Conservation (phyloP, 1,284 basidiomycete species). For the Exobasidium cylindrosporum region DNA sequence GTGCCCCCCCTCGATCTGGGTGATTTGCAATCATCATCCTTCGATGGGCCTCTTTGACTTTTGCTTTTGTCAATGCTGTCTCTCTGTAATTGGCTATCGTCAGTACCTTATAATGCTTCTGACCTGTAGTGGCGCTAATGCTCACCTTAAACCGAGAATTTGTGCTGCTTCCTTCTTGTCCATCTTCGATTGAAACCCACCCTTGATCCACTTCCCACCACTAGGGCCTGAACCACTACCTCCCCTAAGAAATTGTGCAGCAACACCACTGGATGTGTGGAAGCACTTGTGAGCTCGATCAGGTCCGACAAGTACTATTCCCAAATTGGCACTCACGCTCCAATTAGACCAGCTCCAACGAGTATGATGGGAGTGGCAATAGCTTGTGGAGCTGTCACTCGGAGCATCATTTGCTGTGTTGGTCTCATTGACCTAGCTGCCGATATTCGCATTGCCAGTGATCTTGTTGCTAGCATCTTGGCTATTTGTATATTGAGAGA, state of each 20-base stretch:
- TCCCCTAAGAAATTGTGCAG: slow-evolving; percentile 35
- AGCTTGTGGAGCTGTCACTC: neutral
- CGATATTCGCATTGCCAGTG: neutral
- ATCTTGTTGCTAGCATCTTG: neutral
- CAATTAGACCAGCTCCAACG: slow-evolving; percentile 14
- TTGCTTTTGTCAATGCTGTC: slow-evolving; percentile 47
- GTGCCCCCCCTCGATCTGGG: slow-evolving; percentile 91
- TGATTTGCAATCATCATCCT: slow-evolving; percentile 67
- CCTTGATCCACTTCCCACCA: slow-evolving; percentile 82
- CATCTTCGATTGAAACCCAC: slow-evolving; percentile 94
- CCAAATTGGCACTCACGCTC: slow-evolving; percentile 7
- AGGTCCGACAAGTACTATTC: too few species aligned
- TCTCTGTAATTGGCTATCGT: too few species aligned
- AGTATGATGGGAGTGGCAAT: slow-evolving; percentile 17
- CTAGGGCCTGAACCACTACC: slow-evolving; percentile 37
- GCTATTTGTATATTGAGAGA: too few species aligned
- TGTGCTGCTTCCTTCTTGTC: slow-evolving; percentile 87
- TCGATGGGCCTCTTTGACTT: slow-evolving; percentile 54
- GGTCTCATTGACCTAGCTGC: neutral
- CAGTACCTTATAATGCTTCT: too few species aligned
- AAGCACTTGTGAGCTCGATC: too few species aligned
- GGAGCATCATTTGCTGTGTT: neutral
- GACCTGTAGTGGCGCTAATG: neutral
- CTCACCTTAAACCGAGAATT: slow-evolving; percentile 70
- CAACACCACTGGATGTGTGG: slow-evolving; percentile 27